Base-by-base conservation (phyloP, 2,329 filamentous ascomycete species). In the Stachybotrys elegans region DNA sequence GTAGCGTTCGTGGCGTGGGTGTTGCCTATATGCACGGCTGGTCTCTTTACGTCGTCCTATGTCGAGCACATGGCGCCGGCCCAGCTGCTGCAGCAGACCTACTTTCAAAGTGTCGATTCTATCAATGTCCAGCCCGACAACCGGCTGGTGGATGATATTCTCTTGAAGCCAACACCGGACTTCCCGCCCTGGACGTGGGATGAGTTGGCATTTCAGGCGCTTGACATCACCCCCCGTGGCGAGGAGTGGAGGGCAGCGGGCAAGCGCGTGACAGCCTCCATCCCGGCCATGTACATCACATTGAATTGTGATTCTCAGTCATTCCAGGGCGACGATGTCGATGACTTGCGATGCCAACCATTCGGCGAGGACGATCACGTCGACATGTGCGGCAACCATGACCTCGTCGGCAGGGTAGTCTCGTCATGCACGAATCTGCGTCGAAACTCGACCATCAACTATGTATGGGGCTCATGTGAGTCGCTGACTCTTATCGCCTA, bases 21-120 rank as follows among this genome's bases (percentile, higher is more conserved):
- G 37, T 51, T 55, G 51, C 57, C 57, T 22, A 55, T 60, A 22
- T 58, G 59, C 37, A 53, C 56, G 4, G 55, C 57, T 2, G 57
- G 57, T 16, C 40, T 60, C 8, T 59, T 58, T 39, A 51, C 55
- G 14, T 48, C 57, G 19, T 45, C 46, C 8, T 50, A 54, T 13
- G 36, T 57, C 16, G 41, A 42, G 16, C 49, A 51, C 40, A 49
- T 40, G 9, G 50, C 49, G 3, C 14, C 51, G 7, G 46, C 58
- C 22, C 41, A 59, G 14, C 51, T 60, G 27, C 46, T 38, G 19
- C 50, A 47, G 14, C 45, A 49, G 29, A 53, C 56, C 2, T 40
- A 45, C 5, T 58, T 59, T 40, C 36, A 27, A n/a, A 56, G 51
- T 4, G 52, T 34, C 14, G 48, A 48, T n/a, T 54, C 51, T 2